Evolutionary conservation across 2,329 filamentous ascomycete species (phyloP), one percentile per base, ranked within the genome.

Genomic region (Berkeleyomyces rouxiae): DNA sequence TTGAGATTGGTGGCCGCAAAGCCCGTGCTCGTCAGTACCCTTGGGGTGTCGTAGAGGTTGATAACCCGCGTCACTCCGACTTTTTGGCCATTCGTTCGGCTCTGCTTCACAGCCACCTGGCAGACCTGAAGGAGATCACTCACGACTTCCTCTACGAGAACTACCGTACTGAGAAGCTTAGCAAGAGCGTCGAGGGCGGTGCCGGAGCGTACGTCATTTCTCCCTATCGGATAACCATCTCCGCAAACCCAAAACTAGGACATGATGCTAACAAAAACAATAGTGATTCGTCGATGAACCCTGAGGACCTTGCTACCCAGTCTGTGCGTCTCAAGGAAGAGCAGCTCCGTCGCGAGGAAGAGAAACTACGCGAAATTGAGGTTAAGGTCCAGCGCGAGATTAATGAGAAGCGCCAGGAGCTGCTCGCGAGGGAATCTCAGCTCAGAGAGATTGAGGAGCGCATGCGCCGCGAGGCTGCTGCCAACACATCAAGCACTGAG

Each of bases 111-210:
- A 96, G 90, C 77, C 93, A 99, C 79, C 79, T 99, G 72, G 93
- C 93, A 66, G 93, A 99, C 75, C 79, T 99, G 71, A 99, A 99
- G 85, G 93, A 99, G 76, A 99, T 99, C 73, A 99, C 93, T 61
- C 93, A 99, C 76, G 93, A 99, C 76, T 99, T 99, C 86, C 80
- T 99, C 67, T 99, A 99, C 78, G 93, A 99, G 76, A 99, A 99
- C 79, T 99, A 99, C 83, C 90, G 93, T 90, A 99, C 93, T 72
- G 93, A 99, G 88, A 97, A 97, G 81, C 88, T 99, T 70, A 95
- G 89, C 80, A 99, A 97, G 89, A 96, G 90, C 74, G 93, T 99
- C 69, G 91, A 96, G 73, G 89, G 89, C 74, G 88, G 88, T 77
- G 82, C 84, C 76, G 83, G 84, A 82, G 84, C 84, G 90, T 96